phyloP scores from a whole-genome alignment of 2,329 filamentous ascomycete genomes.

The Aurifilum marmelostoma region DNA sequence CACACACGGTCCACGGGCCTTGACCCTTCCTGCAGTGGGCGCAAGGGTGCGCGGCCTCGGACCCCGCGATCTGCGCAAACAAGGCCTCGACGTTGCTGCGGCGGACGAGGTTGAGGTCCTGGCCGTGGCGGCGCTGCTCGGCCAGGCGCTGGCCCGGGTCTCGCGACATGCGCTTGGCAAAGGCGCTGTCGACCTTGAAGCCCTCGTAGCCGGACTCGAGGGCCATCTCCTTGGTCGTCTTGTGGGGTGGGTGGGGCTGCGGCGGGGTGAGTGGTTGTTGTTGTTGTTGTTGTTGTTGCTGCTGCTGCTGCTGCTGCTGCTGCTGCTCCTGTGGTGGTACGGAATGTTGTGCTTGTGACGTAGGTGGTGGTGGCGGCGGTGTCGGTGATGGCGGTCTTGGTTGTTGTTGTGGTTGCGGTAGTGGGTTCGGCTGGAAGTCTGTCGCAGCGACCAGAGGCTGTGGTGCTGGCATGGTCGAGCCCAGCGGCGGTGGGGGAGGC shows the following conservation, averaged over 20 bases:
- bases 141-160: constrained; percentile 54
- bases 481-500: constrained; percentile 23
- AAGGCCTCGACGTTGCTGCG: constrained; percentile 64
- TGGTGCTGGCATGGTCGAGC: constrained; percentile 26
- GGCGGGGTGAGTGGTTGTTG: not conserved
- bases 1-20: constrained; percentile 61
- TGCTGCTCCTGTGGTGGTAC: not conserved
- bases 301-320: constrained; percentile 1
- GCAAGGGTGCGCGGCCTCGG: constrained; percentile 52
- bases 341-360: not conserved
- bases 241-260: not conserved
- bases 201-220: constrained; percentile 49
- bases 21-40: constrained; percentile 65
- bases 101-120: constrained; percentile 58
- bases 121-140: constrained; percentile 56
- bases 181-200: constrained; percentile 55
- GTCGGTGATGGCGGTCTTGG: not conserved
- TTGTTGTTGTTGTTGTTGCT: not conserved
- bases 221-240: constrained; percentile 53
- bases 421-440: constrained; percentile 30
- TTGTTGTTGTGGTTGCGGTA: not conserved
- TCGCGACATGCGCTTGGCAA: constrained; percentile 57
- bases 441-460: constrained; percentile 29
- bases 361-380: not conserved
- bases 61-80: constrained; percentile 60